Base-by-base conservation (phyloP, 2,329 filamentous ascomycete species). In the Fusarium piperis region DNA sequence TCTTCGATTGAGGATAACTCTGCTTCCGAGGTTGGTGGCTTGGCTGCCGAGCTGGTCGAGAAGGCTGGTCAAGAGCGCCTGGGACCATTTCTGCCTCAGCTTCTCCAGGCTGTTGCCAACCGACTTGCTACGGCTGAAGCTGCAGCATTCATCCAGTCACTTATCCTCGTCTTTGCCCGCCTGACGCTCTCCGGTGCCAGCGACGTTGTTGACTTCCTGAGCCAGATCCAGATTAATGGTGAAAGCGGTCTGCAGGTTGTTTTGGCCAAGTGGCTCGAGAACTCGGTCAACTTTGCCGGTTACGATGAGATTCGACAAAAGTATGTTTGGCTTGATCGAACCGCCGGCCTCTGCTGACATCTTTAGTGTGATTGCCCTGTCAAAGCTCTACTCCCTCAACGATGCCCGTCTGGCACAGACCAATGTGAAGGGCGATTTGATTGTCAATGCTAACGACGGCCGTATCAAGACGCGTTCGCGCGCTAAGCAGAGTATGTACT, bases 281-380 rank as follows among this genome's bases (percentile, higher is more conserved):
- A 98, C 81, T 97, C 94, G 5, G 89, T 97, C 81, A 97, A 93
- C 81, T 99, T 99, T 82, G 94, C 94, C n/a, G 96, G 96, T 13
- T 99, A 98, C 76, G 95, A 98, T 76, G 95, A 98, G 81, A 98
- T 98, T 75, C 90, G 95, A 74, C 94, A 98, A 81, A 99, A 98
- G 93, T 95, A 85, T 81, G 91, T 85, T 16, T 3, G 23, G 9
- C 2, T 30, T 23, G 18, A 32, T 18, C 6, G 12, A 3, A 18
- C n/a, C 0, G 26, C 30, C 18, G 39, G 7, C 26, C 10, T 33
- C 18, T 67, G 55, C 82, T 84, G 77, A 85, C 72, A 30, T 16
- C 18, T 36, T 8, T 75, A 95, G 93, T 78, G 94, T 98, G 65
- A 95, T 97, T 75, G 96, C 96, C 7, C 88, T 99, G 3, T 95